Conservation (phyloP, 2,329 filamentous ascomycete species). For the Thielaviopsis musarum region DNA sequence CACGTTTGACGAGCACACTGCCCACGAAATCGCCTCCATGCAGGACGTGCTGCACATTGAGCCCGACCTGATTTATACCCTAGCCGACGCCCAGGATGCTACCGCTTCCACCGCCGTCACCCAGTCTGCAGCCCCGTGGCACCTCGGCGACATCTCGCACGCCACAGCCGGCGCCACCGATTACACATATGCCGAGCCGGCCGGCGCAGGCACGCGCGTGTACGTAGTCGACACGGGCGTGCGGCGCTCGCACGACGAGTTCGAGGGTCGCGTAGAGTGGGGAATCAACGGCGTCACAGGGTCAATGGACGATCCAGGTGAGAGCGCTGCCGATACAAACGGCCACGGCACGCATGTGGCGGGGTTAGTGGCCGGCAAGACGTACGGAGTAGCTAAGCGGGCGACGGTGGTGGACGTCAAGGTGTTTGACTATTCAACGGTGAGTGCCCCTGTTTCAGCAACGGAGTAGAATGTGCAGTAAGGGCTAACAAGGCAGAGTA, state of each 20-base stretch:
- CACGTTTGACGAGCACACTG: constrained; percentile 9
- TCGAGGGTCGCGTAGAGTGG: constrained; percentile 21
- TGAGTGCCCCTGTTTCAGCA: no score
- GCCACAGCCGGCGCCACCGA: constrained; percentile 12
- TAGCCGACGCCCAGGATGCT: not conserved
- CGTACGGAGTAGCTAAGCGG: constrained; percentile 27
- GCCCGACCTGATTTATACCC: constrained; percentile 2
- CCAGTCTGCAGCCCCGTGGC: constrained; percentile 18
- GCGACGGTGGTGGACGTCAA: constrained; percentile 27
- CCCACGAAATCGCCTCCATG: constrained; percentile 13
- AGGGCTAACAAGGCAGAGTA: not conserved
- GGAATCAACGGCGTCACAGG: constrained; percentile 16
- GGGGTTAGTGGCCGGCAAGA: constrained; percentile 20
- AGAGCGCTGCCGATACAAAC: constrained; percentile 16
- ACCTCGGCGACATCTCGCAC: constrained; percentile 14
- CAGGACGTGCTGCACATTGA: constrained; percentile 5
- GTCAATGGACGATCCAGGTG: constrained; percentile 7
- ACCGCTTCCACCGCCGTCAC: constrained; percentile 6
- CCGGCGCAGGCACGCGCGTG: constrained; percentile 21
- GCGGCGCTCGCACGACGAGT: constrained; percentile 17
- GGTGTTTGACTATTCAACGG: constrained; percentile 24
- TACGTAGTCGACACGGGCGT: constrained; percentile 29
- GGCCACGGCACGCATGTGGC: constrained; percentile 27
- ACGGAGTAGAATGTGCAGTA: no score
- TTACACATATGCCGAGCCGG: constrained; percentile 21